Percentiles rank a stretch among this genome's conserved stretches.
Evolutionary conservation across 148 eudicot species (phyloP).

Genomic region (Tetragonia tetragonoides): DNA sequence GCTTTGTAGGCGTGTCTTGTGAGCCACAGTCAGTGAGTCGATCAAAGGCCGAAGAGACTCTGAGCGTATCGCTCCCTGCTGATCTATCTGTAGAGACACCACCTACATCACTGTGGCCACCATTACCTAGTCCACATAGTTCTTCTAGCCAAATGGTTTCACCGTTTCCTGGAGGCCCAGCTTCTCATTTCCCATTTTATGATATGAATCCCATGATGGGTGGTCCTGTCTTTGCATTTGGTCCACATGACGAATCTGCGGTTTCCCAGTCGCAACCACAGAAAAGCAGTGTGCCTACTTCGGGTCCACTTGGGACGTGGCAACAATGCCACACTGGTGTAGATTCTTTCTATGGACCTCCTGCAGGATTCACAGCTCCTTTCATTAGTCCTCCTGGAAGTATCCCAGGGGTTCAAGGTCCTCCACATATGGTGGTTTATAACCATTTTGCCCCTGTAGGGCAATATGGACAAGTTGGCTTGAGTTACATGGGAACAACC

Average conservation of each 20-base stretch:
- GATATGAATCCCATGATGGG: constrained; percentile 93
- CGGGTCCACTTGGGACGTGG: constrained; percentile 76
- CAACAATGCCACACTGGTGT: constrained; percentile 72
- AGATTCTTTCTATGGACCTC: constrained; percentile 86
- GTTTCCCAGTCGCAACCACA: constrained; percentile 65
- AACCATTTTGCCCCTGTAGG: constrained; percentile 97
- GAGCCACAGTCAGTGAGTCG: constrained; percentile 51
- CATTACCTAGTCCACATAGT: constrained; percentile 83
- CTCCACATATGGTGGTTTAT: constrained; percentile 94
- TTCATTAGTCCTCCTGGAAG: constrained; percentile 83
- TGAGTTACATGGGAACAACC: constrained; percentile 93
- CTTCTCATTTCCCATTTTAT: constrained; percentile 84
- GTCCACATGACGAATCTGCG: constrained; percentile 66
- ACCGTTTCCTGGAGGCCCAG: constrained; percentile 66
- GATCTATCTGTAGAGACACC: constrained; percentile 92
- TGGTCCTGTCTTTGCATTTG: constrained; percentile 77
- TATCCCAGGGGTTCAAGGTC: constrained; percentile 80
- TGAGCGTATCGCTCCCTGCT: constrained; percentile 88
- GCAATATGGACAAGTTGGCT: constrained; percentile 91
- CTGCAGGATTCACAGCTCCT: constrained; percentile 78
- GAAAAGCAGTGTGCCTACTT: constrained; percentile 47
- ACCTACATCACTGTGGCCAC: constrained; percentile 89
- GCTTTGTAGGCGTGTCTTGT: constrained; percentile 41
- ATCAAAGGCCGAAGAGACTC: constrained; percentile 64
- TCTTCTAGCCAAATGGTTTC: constrained; percentile 72